A percentile compares a stretch with the other conserved stretches of the same genome.
phyloP scores from a whole-genome alignment of 192 early-diverging fungal species.

The Coemansia sp. region DNA sequence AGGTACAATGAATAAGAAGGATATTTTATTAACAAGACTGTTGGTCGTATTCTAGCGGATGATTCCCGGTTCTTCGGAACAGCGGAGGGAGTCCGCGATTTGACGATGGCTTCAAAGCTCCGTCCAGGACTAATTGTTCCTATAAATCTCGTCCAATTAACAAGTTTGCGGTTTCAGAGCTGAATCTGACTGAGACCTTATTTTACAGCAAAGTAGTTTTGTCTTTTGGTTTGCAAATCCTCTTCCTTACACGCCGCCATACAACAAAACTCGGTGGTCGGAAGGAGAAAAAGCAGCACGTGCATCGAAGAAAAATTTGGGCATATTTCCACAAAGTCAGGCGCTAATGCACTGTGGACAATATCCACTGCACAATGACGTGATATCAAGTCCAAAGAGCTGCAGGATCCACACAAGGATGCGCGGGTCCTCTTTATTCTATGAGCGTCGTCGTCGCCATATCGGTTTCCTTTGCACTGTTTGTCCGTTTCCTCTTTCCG shows the following conservation, averaged over 20 bases:
- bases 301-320: neutral
- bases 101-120: too few relatives aligned
- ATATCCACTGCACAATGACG: neutral
- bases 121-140: too few relatives aligned
- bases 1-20: neutral
- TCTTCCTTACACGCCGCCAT: neutral
- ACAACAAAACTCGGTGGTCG: neutral
- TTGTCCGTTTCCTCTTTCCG: neutral
- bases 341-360: neutral
- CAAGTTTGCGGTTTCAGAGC: too few relatives aligned
- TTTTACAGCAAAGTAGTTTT: neutral
- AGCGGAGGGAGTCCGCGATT: too few relatives aligned
- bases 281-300: neutral
- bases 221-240: too few relatives aligned
- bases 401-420: neutral
- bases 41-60: too few relatives aligned
- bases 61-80: too few relatives aligned
- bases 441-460: too few relatives aligned
- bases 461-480: neutral
- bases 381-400: neutral
- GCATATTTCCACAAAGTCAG: constrained; percentile 1
- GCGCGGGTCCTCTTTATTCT: too few relatives aligned
- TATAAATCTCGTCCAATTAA: too few relatives aligned
- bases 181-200: too few relatives aligned
- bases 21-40: too few relatives aligned